phyloP scores from a whole-genome alignment of 352 stramenopile genomes.

The Phytophthora pistaciae region DNA sequence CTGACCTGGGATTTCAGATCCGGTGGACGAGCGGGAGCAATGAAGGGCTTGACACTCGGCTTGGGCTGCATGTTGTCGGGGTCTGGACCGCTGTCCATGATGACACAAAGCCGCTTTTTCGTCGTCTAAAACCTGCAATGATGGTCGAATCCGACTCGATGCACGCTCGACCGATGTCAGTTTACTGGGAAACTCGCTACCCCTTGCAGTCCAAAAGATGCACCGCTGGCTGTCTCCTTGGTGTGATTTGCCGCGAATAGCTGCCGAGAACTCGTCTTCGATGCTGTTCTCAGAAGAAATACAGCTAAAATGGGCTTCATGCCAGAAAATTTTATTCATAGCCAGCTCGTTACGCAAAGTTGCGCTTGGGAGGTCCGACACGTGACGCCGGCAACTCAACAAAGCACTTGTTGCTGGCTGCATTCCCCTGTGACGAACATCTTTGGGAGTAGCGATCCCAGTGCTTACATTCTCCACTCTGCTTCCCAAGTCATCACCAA shows the following conservation, averaged over 20 bases:
- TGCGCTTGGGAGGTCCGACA: too few relatives aligned
- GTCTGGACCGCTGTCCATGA: not conserved
- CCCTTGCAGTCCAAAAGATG: not conserved
- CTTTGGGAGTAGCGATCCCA: not conserved
- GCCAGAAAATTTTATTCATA: not conserved
- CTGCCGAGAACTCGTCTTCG: not conserved
- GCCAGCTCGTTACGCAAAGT: not conserved
- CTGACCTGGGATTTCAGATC: not conserved
- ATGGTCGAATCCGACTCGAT: slow-evolving; percentile 5
- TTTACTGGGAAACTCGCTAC: not conserved
- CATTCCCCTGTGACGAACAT: not conserved
- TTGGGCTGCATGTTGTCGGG: not conserved
- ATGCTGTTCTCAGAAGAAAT: not conserved
- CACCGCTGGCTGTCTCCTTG: not conserved
- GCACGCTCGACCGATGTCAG: not conserved
- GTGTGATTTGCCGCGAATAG: not conserved
- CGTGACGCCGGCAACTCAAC: not conserved
- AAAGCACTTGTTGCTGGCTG: not conserved
- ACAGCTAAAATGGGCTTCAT: not conserved
- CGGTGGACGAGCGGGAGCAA: not conserved
- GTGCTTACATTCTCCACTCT: not conserved
- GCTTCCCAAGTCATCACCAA: not conserved
- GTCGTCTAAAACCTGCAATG: not conserved
- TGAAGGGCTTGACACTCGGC: not conserved
- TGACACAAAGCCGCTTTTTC: not conserved